phyloP scores from a whole-genome alignment of 225 moss, liverwort and hornwort genomes.

The Pleurozium schreberi region DNA sequence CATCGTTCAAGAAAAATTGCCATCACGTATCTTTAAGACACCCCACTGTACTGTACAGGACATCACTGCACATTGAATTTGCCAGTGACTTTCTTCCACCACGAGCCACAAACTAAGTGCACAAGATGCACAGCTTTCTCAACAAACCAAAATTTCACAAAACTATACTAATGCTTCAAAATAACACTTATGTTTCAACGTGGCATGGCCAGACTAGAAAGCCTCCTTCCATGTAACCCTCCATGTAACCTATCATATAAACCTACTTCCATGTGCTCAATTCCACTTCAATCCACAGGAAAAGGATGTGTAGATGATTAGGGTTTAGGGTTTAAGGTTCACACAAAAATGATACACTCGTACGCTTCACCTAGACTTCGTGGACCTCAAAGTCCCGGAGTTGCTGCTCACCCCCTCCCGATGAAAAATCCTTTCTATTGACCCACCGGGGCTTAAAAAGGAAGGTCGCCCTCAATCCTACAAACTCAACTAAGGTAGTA shows the following conservation, averaged over 20 bases:
- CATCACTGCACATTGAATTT: neutral
- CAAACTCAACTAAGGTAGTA: no score
- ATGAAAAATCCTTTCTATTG: neutral
- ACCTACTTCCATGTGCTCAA: neutral
- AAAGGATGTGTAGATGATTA: no score
- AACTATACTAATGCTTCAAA: neutral
- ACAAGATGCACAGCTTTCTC: neutral
- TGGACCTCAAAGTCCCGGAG: neutral
- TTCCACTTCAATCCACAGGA: neutral
- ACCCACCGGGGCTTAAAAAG: neutral
- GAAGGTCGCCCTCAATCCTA: neutral
- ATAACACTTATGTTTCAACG: neutral
- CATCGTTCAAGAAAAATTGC: no score
- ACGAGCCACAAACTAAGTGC: neutral
- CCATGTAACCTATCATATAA: neutral
- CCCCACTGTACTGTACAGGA: neutral
- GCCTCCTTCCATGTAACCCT: neutral
- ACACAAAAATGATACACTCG: neutral
- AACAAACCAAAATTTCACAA: neutral
- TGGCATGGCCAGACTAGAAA: neutral
- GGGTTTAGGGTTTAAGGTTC: no score
- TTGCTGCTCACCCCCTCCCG: neutral
- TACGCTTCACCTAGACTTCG: neutral
- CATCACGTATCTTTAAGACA: no score
- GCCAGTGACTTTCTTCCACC: neutral